Conservation (phyloP, 2,329 filamentous ascomycete species). For the Trichothecium sympodiale region DNA sequence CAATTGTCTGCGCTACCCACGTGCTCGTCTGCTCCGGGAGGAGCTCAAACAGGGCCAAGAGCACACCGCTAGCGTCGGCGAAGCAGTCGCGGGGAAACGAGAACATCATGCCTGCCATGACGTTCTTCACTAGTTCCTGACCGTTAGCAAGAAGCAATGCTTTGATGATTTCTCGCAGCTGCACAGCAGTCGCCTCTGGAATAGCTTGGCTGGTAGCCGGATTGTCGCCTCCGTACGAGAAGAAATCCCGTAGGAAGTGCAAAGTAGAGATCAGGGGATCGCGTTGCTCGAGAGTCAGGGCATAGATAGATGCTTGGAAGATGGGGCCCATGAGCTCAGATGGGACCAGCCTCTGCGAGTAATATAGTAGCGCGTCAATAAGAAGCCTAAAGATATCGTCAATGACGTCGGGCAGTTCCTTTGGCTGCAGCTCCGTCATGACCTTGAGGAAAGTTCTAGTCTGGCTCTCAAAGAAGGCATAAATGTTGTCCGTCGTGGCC, state of each 20-base stretch:
- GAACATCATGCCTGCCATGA: slow-evolving; percentile 98
- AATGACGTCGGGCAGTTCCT: slow-evolving; percentile 72
- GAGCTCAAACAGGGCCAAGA: slow-evolving; percentile 81
- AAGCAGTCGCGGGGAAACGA: slow-evolving; percentile 95
- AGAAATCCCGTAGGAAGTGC: slow-evolving; percentile 84
- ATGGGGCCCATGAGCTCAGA: slow-evolving; percentile 73
- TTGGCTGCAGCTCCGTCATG: slow-evolving; percentile 68
- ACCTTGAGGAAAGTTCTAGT: slow-evolving; percentile 81
- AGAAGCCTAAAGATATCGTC: slow-evolving; percentile 94
- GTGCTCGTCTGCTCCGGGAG: slow-evolving; percentile 66
- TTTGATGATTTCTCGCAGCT: slow-evolving; percentile 64
- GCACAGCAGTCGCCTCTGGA: slow-evolving; percentile 48
- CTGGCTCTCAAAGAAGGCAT: slow-evolving; percentile 89
- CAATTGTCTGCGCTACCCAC: slow-evolving; percentile 79
- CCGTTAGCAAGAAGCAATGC: slow-evolving; percentile 60
- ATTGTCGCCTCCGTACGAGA: slow-evolving; percentile 77
- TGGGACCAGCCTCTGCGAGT: slow-evolving; percentile 71
- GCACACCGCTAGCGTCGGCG: slow-evolving; percentile 83
- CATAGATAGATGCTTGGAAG: slow-evolving; percentile 76
- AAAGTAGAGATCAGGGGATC: slow-evolving; percentile 85
- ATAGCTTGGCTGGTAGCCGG: slow-evolving; percentile 49
- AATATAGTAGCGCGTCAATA: slow-evolving; percentile 86
- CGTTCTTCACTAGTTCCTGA: slow-evolving; percentile 70
- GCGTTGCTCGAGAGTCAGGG: slow-evolving; percentile 78
- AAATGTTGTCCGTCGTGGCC: slow-evolving; percentile 77